Evolutionary conservation across 2,329 filamentous ascomycete species (phyloP), one percentile per base, ranked within the genome.

Genomic region (Fusarium citri): DNA sequence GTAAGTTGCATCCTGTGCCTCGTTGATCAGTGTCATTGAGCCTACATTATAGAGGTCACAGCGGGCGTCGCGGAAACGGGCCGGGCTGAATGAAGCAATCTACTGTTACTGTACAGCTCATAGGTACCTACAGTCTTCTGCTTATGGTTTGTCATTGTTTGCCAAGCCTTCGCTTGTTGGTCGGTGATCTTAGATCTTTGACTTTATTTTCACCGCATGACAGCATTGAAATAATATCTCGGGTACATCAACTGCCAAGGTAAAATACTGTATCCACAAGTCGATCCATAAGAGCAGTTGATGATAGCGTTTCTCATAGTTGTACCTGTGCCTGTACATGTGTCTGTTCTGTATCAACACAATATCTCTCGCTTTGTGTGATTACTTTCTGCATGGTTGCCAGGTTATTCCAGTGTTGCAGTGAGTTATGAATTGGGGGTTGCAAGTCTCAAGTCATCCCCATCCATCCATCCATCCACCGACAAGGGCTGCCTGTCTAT

Each of bases 41-140:
- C 7, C 48, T 49, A 50, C 30, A 55, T 22, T 45, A 46, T 64
- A 67, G 53, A 69, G 72, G 72, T 65, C 23, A 46, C 66, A 67
- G 53, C 71, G 72, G 72, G 68, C 64, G 64, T 70, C 72, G 67
- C 72, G 71, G 72, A 72, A 62, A 65, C 72, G 72, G 71, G 50
- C 72, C 69, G 64, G 72, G 31, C 22, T 56, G 43, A 53, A 47
- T 61, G 47, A 61, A 58, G 54, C 45, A 56, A 37, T 37, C 31
- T 37, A 37, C 18, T 37, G 18, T 37, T 37, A 37, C 34, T n/a
- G 34, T 31, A 37, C 48, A 37, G 48, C 16, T 50, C 28, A 7
- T 14, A 31, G 30, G 12, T 16, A 31, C 18, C 16, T 34, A 53
- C 23, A 11, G 26, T 31, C 41, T 50, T 41, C 8, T 28, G 48